Evolutionary conservation across 2,329 filamentous ascomycete species (phyloP).

Genomic region (Penicillium corylophilum): DNA sequence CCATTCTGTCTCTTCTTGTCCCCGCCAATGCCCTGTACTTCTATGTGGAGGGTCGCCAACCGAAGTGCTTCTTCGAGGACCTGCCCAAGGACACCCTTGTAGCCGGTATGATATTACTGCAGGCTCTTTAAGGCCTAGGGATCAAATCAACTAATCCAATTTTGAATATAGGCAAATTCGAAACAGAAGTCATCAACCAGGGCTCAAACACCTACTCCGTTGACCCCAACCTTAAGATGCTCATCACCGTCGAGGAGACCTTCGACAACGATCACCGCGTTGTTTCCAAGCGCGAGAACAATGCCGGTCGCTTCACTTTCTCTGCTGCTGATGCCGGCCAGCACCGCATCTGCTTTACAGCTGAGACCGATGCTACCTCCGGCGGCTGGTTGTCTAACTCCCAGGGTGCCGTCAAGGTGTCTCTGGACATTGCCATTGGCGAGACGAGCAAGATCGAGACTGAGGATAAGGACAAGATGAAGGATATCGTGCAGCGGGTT

Average conservation of each 20-base stretch:
- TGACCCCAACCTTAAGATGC: constrained; percentile 75
- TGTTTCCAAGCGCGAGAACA: constrained; percentile 76
- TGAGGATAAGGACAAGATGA: constrained; percentile 87
- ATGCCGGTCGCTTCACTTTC: constrained; percentile 88
- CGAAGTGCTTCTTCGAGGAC: constrained; percentile 98
- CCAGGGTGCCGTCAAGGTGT: constrained; percentile 77
- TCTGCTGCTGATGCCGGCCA: constrained; percentile 91
- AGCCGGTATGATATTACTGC: constrained; percentile 60
- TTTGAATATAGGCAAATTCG: constrained; percentile 68
- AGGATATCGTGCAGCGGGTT: constrained; percentile 83
- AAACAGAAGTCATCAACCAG: constrained; percentile 79
- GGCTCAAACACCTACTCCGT: constrained; percentile 65
- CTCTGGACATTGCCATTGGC: constrained; percentile 88
- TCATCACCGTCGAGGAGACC: constrained; percentile 90
- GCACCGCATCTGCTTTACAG: constrained; percentile 92
- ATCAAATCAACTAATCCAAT: not conserved
- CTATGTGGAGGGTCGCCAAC: constrained; percentile 80
- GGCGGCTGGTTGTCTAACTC: constrained; percentile 70
- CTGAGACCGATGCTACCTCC: constrained; percentile 68
- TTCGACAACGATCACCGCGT: constrained; percentile 98
- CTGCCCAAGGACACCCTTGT: constrained; percentile 96
- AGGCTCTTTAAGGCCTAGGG: not conserved
- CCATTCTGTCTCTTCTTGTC: constrained; percentile 60
- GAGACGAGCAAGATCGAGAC: constrained; percentile 93
- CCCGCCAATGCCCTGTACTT: constrained; percentile 87